Base-by-base conservation (phyloP, 768 basidiomycete species). In the Coprinellus micaceus region DNA sequence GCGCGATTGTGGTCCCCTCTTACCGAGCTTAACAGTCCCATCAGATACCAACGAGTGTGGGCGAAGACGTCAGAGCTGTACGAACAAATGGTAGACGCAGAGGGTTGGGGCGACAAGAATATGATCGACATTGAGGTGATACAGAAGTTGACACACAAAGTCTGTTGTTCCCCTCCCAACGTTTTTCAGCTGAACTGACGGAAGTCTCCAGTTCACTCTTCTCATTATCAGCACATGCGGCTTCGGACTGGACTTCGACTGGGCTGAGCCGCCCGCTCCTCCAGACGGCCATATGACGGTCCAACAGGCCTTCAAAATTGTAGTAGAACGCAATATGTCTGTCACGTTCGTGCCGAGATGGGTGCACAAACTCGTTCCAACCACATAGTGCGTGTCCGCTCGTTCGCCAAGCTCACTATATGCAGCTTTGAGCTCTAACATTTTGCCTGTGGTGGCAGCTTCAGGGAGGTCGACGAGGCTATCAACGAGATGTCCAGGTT, bases 141-240 rank as follows among this genome's bases (percentile, higher is more conserved):
- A 6, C 75, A 77, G 51, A 55, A 58, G 1, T 30, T 74, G 15
- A 75, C 73, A 4, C 68, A 70, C 63, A 74, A 77, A 64, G 75
- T 73, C 29, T 7, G 53, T 53, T 21, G 41, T 17, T 47, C 21
- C 17, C 15, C 10, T 37, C 11, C 29, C 43, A 30, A 22, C 24
- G 21, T 48, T 58, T 3, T 21, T 28, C 19, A n/a, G n/a, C 40
- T 30, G n/a, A n/a, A n/a, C 46, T 25, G 1, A n/a, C 37, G 22
- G 21, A 13, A 25, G 22, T 37, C 13, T 43, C 4, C 37, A 81
- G 78, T 56, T 77, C 15, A 74, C 78, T 3, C 69, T 80, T 11
- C 59, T 79, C 15, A 63, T 78, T 12, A 71, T 82, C 22, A 74
- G 73, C 10, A 72, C 66, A 60, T 80, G 79, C 54, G 78, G 75